Percentiles rank a stretch among this genome's conserved stretches.
phyloP scores from a whole-genome alignment of 2,329 filamentous ascomycete genomes.

The Trichophyton mentagrophytes region DNA sequence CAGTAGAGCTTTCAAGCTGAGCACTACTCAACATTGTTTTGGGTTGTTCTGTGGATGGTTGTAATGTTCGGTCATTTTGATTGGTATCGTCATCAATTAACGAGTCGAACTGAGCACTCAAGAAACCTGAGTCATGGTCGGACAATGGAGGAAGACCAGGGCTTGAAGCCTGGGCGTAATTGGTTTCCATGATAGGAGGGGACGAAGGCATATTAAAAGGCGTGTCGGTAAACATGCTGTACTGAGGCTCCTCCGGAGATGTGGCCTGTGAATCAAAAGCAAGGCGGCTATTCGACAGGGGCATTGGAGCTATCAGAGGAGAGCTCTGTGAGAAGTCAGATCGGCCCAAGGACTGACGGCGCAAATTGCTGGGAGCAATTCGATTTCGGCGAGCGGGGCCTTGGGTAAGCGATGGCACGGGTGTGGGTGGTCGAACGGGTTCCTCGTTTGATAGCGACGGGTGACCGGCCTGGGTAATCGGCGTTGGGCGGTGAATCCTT shows the following conservation, averaged over 20 bases:
- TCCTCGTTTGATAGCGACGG: constrained; percentile 27
- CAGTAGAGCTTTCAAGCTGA: constrained; percentile 14
- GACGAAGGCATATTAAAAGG: constrained; percentile 80
- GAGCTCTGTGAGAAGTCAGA: constrained; percentile 25
- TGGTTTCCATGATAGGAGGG: constrained; percentile 61
- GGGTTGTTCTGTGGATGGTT: not conserved
- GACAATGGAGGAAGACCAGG: constrained; percentile 55
- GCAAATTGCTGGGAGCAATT: constrained; percentile 38
- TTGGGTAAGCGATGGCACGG: constrained; percentile 26
- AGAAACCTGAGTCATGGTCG: constrained; percentile 63
- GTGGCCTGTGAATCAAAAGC: constrained; percentile 35
- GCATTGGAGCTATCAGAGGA: constrained; percentile 15
- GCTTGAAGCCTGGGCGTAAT: constrained; percentile 60
- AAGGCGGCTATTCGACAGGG: constrained; percentile 27
- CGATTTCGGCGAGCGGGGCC: constrained; percentile 18
- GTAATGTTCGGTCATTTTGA: not conserved
- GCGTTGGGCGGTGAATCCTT: constrained; percentile 65
- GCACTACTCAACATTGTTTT: constrained; percentile 10
- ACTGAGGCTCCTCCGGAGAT: constrained; percentile 39
- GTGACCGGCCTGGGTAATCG: constrained; percentile 28
- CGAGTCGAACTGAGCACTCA: constrained; percentile 64
- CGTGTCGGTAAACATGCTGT: constrained; percentile 46
- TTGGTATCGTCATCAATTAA: constrained; percentile 49
- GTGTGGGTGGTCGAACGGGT: constrained; percentile 36
- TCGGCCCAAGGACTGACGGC: constrained; percentile 50